Evolutionary conservation across 2,329 filamentous ascomycete genomes (phyloP).

Genomic region (Hymenoscyphus repandus): DNA sequence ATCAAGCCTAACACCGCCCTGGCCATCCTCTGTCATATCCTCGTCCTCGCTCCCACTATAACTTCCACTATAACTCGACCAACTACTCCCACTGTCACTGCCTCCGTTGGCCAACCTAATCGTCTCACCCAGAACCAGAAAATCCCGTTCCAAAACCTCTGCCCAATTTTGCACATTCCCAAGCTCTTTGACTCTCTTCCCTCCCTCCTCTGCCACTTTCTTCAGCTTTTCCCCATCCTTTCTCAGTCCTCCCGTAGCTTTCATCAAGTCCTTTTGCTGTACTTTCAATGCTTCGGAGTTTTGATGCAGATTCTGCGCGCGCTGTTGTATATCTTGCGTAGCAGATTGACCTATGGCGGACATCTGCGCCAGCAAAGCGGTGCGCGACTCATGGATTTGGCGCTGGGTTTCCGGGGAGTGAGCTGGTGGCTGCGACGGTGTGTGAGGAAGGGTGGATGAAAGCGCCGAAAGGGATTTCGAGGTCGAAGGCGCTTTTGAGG

Average conservation of each 20-base stretch:
- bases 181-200: conserved; percentile 66
- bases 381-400: conserved; percentile 50
- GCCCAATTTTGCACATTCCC: conserved; percentile 85
- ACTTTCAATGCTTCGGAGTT: conserved; percentile 60
- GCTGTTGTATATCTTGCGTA: conserved; percentile 61
- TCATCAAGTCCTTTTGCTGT: conserved; percentile 62
- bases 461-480: neutral
- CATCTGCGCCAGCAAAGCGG: conserved; percentile 51
- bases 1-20: neutral
- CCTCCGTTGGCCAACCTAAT: conserved; percentile 46
- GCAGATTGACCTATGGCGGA: conserved; percentile 59
- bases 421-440: neutral
- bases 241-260: conserved; percentile 53
- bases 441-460: conserved; percentile 6
- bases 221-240: conserved; percentile 61
- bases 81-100: conserved; percentile 30
- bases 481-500: conserved; percentile 3
- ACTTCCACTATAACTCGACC: conserved; percentile 13
- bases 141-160: conserved; percentile 69
- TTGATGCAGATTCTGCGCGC: conserved; percentile 63
- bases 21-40: conserved; percentile 2
- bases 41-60: conserved; percentile 10
- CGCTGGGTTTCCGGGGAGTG: conserved; percentile 25
- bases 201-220: conserved; percentile 57
- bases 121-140: conserved; percentile 60